A percentile compares a stretch with the other conserved stretches of the same genome.
Evolutionary conservation across 345 rosid species (phyloP).

Genomic region (Abelmoschus esculentus): DNA sequence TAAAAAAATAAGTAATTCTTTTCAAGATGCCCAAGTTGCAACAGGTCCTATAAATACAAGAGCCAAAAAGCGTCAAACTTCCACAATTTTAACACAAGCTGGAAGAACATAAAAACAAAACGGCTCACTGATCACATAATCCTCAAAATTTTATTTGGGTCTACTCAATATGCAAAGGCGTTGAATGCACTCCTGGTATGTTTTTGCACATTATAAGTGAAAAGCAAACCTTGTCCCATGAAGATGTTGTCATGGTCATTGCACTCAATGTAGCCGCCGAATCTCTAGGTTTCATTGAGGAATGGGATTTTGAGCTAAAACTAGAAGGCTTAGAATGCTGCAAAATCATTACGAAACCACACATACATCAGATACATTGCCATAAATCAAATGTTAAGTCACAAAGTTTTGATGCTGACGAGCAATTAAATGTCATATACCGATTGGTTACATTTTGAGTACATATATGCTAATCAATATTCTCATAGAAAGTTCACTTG

Average conservation of each 20-base stretch:
- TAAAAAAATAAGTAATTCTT: background rate
- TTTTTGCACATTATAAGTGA: background rate
- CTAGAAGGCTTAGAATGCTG: constrained; percentile 54
- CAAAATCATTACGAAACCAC: constrained; percentile 15
- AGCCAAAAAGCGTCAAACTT: background rate
- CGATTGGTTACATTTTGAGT: background rate
- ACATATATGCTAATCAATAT: background rate
- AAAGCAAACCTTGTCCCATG: constrained; percentile 71
- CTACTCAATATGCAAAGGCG: too few relatives aligned
- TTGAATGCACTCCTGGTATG: background rate
- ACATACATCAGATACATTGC: background rate
- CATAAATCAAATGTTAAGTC: background rate
- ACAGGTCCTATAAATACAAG: background rate
- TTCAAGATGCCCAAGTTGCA: background rate
- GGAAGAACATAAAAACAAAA: background rate
- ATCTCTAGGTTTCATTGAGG: constrained; percentile 39
- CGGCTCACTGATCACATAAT: too few relatives aligned
- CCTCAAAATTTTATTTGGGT: too few relatives aligned
- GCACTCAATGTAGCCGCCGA: constrained; percentile 27
- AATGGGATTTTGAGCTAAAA: constrained; percentile 53
- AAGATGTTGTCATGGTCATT: constrained; percentile 30
- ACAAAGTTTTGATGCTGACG: background rate
- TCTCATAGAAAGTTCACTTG: background rate
- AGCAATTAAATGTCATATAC: background rate
- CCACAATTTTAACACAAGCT: background rate